A percentile compares a stretch with the other conserved stretches of the same genome.
These are phyloP conservation scores for Epichloe festucae DNA, from an alignment of 2,329 filamentous ascomycete species.

Conservation along the genomic window DNA sequence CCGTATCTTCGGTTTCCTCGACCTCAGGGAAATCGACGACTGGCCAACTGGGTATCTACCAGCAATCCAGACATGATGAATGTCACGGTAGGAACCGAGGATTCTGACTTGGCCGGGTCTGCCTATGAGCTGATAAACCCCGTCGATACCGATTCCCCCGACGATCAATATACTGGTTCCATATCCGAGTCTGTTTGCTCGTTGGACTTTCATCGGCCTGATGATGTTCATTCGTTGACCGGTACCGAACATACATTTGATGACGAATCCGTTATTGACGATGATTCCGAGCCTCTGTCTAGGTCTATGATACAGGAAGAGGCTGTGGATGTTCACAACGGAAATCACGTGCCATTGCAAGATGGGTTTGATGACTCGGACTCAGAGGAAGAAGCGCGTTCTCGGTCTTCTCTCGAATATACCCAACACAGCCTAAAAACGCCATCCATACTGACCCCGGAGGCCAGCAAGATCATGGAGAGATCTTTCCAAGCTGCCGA, in stretches of 20 bases:
- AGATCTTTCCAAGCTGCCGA: constrained; percentile 4
- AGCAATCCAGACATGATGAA: constrained; percentile 46
- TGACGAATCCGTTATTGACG: constrained; percentile 26
- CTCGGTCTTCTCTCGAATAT: constrained; percentile 32
- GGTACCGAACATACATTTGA: constrained; percentile 36
- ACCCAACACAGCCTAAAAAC: constrained; percentile 34
- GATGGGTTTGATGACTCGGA: constrained; percentile 10
- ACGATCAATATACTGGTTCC: constrained; percentile 33
- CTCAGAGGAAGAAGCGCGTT: constrained; percentile 26
- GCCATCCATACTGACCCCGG: constrained; percentile 27
- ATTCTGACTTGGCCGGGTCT: constrained; percentile 41
- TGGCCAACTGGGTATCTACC: constrained; percentile 47
- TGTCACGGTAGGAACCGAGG: constrained; percentile 29
- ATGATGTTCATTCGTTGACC: constrained; percentile 39
- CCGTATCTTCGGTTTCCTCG: constrained; percentile 43
- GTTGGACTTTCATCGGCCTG: constrained; percentile 33
- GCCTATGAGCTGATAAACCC: constrained; percentile 43
- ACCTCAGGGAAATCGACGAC: constrained; percentile 39
- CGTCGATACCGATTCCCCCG: constrained; percentile 41
- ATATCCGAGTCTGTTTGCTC: constrained; percentile 37
- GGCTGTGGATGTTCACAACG: constrained; percentile 3
- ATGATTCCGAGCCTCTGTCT: constrained; percentile 12
- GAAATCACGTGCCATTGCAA: neutral
- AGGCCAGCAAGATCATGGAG: constrained; percentile 18
- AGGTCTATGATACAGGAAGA: constrained; percentile 7